Base-by-base conservation (phyloP, 1,139 yeast species). In the Candida glucosophila region DNA sequence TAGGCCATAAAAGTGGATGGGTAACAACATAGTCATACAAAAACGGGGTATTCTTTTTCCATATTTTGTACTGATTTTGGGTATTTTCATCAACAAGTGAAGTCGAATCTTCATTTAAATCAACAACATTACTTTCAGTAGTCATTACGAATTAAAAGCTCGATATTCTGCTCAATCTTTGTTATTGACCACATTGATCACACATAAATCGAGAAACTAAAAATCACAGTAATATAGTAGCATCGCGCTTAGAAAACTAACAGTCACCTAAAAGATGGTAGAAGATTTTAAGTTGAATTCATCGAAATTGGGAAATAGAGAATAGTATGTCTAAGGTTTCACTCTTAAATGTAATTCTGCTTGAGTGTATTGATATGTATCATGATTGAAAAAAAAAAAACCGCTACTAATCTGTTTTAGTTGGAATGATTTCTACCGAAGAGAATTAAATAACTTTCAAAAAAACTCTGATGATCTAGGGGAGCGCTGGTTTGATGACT, bases 401-500 rank as follows among this genome's bases (percentile, higher is more conserved):
- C 50, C 11, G n/a, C 15, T n/a, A n/a, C n/a, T n/a, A n/a, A n/a
- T n/a, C n/a, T n/a, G n/a, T n/a, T 12, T n/a, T 32, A 66, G 77
- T 58, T 90, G 98, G 98, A 88, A 90, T 50, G 69, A 77, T 30
- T 83, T 90, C 47, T 90, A 90, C 52, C 56, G 70, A 22, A 49
- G 70, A 19, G 98, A 90, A 47, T 68, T 73, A 37, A 43, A 52
- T 22, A 88, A 88, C 52, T 88, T 82, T 44, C 49, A 62, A 22
- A 69, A 71, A 16, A 81, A 88, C 45, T 72, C 78, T 11, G 67
- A 77, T 12, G 97, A 90, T 47, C 77, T 88, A 1, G 98, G 98
- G 3, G 98, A 90, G 50, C 73, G 88, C 48, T 92, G 98, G 98
- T 90, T 90, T 50, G 77, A 80, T 37, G 97, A 92, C 43, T 78